These are phyloP conservation scores for Astragalus membranaceus DNA, from an alignment of 306 rosid species.

Conservation along the genomic window DNA sequence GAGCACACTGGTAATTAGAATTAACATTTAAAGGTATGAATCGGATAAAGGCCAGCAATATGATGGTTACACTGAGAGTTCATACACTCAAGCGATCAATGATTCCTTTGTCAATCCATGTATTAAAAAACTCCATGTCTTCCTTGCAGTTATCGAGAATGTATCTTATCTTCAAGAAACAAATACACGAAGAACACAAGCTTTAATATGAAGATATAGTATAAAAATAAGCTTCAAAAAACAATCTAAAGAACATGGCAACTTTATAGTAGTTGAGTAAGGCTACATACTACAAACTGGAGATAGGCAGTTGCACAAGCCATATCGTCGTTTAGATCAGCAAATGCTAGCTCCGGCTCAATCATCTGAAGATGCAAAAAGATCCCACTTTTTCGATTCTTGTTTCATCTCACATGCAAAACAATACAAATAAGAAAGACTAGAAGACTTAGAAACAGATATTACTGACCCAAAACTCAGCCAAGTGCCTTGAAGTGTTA, in stretches of 20 bases:
- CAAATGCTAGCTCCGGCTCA: slow-evolving; percentile 97
- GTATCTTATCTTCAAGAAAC: slow-evolving; percentile 58
- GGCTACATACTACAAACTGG: slow-evolving; percentile 88
- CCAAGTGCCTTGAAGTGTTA: slow-evolving; percentile 91
- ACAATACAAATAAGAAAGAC: neutral
- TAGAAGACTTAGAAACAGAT: slow-evolving; percentile 12
- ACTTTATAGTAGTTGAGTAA: slow-evolving; percentile 29
- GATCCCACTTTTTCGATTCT: neutral
- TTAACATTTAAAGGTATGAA: neutral
- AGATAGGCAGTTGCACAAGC: slow-evolving; percentile 98
- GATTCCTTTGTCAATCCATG: slow-evolving; percentile 93
- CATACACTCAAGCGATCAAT: slow-evolving; percentile 84
- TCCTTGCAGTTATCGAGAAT: slow-evolving; percentile 88
- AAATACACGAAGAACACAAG: neutral
- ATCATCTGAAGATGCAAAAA: slow-evolving; percentile 59
- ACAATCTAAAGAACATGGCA: neutral
- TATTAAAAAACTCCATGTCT: slow-evolving; percentile 92
- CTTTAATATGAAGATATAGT: neutral
- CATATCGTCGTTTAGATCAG: slow-evolving; percentile 94
- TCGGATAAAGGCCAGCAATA: slow-evolving; percentile 14
- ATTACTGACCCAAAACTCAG: slow-evolving; percentile 86
- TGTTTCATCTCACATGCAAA: neutral
- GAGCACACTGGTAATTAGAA: neutral
- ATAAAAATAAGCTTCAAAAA: slow-evolving; percentile 10
- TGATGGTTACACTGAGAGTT: slow-evolving; percentile 42